Evolutionary conservation across 2,329 filamentous ascomycete species (phyloP), one percentile per base, ranked within the genome.

Genomic region (Exserohilum turcica): DNA sequence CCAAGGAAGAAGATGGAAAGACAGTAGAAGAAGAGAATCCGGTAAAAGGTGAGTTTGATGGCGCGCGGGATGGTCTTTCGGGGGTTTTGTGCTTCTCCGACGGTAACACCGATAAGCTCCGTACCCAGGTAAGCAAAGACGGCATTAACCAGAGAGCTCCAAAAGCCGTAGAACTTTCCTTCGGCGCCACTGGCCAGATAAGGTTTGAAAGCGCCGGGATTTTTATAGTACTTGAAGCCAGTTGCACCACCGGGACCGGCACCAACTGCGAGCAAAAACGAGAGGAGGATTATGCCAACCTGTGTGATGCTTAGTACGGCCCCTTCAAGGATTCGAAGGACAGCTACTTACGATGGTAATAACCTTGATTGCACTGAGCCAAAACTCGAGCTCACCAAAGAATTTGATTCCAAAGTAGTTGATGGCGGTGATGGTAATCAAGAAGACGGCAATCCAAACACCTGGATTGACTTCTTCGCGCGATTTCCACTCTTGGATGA

Each of bases 31-130:
- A 92, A 79, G 61, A 91, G 76, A 71, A 93, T 92, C 52, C 90
- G 89, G 78, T 84, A 92, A 75, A 92, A 92, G 61, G 89, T 92
- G 43, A 91, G 81, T 71, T 86, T 88, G 79, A 92, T 92, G 47
- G 89, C 89, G 54, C 86, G 84, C 6, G 90, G 90, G 56, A 93
- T 86, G 13, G 86, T 89, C 72, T 84, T 85, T 69, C 89, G 85
- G 0, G 90, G 90, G 76, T 92, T 92, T 76, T 91, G 87, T 0
- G 89, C 88, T 74, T 92, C 88, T 47, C 87, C 89, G 29, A 91
- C 88, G 0, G 89, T 92, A 12, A 92, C 87, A 76, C 88, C 89
- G 44, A 91, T 86, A 37, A 91, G 78, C 68, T 92, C 89, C 2
- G 88, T 75, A 48, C 70, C 89, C 4, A 92, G 81, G 69, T 90